Evolutionary conservation across 495 filamentous ascomycete species (phyloP).

Genomic region (Wilcoxina mikolae): DNA sequence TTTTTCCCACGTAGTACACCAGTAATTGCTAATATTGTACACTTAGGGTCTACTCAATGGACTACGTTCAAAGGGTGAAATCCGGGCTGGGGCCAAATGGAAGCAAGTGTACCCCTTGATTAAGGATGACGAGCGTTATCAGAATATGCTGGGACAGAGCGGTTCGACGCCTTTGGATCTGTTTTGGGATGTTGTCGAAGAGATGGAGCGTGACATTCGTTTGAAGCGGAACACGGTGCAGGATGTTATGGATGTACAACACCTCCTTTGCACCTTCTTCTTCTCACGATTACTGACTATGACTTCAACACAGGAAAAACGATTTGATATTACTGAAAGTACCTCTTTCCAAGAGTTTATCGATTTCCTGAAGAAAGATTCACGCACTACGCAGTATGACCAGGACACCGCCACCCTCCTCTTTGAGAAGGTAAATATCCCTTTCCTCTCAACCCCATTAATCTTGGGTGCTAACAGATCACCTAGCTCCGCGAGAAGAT

Average conservation of each 20-base stretch:
- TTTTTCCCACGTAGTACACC: neutral
- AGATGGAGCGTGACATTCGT: conserved; percentile 74
- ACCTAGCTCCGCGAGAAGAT: conserved; percentile 63
- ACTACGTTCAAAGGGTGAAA: conserved; percentile 58
- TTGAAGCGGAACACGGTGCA: conserved; percentile 68
- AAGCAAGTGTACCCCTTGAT: conserved; percentile 63
- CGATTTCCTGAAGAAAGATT: conserved; percentile 60
- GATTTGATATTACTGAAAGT: conserved; percentile 71
- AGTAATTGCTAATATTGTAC: neutral
- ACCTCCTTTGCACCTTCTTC: neutral
- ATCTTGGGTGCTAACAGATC: conserved; percentile 4
- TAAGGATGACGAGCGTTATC: conserved; percentile 68
- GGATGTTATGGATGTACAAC: conserved; percentile 76
- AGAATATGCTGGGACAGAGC: conserved; percentile 65
- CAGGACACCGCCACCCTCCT: conserved; percentile 58
- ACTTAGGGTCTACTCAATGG: conserved; percentile 49
- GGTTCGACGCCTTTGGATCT: conserved; percentile 88
- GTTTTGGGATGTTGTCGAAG: conserved; percentile 93
- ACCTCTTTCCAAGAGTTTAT: conserved; percentile 82
- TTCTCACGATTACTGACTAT: conserved; percentile 7
- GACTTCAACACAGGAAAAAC: conserved; percentile 52
- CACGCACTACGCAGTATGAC: conserved; percentile 69
- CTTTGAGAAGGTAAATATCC: conserved; percentile 49
- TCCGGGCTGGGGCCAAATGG: conserved; percentile 88
- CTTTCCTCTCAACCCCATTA: neutral